Percentiles rank a stretch among this genome's conserved stretches.
These are phyloP conservation scores for Melaleuca alternifolia DNA, from an alignment of 345 rosid species.

Conservation along the genomic window DNA sequence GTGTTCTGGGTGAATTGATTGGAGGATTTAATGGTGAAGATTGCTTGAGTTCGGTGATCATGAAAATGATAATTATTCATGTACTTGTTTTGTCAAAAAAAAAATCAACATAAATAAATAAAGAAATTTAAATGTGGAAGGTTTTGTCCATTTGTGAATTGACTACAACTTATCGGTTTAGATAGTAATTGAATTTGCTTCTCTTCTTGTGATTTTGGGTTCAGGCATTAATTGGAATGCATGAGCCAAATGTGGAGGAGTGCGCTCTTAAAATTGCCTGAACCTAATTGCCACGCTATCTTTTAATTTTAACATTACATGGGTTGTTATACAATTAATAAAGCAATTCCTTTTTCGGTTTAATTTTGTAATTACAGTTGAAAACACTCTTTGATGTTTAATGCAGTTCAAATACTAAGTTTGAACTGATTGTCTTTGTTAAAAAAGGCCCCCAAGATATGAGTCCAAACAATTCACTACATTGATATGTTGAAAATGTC, in stretches of 20 bases:
- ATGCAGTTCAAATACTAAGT: not conserved
- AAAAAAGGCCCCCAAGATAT: rapidly evolving
- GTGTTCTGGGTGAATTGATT: not conserved
- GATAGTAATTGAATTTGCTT: not conserved
- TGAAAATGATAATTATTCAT: not conserved
- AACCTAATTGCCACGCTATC: rapidly evolving
- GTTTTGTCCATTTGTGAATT: not conserved
- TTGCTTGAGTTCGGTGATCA: not conserved
- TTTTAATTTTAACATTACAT: not conserved
- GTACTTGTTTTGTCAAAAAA: not conserved
- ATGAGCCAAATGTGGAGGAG: too few species aligned
- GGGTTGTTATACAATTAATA: not conserved
- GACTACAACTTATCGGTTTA: not conserved
- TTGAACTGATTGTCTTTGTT: rapidly evolving
- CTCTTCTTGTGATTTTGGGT: not conserved
- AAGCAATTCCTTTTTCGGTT: not conserved
- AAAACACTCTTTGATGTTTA: not conserved
- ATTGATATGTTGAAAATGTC: not conserved
- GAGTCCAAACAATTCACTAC: rapidly evolving
- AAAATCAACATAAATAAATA: not conserved
- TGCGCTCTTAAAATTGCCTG: too few species aligned
- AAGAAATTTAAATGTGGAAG: not conserved
- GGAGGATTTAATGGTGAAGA: not conserved
- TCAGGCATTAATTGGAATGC: rapidly evolving
- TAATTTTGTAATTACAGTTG: not conserved